Conservation (phyloP, 2,329 filamentous ascomycete genomes). For the Pseudopithomyces chartarum region DNA sequence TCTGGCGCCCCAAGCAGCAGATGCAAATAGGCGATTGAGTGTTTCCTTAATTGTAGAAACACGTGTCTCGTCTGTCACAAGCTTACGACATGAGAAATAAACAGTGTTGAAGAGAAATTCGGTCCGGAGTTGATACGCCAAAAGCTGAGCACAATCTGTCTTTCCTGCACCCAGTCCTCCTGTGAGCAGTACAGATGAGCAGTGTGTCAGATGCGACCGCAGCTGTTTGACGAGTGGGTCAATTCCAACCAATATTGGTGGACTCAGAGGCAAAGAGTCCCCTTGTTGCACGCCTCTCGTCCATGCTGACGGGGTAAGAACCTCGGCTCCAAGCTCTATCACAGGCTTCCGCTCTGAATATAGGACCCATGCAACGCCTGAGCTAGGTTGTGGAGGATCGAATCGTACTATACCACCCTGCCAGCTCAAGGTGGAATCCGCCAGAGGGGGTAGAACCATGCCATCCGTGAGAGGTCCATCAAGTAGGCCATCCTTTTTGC, state of each 20-base stretch:
- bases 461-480: constrained; percentile 89
- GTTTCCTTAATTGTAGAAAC: constrained; percentile 91
- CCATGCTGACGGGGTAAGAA: constrained; percentile 66
- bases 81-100: constrained; percentile 84
- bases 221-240: constrained; percentile 76
- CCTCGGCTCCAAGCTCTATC: constrained; percentile 76
- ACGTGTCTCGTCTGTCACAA: constrained; percentile 89
- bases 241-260: constrained; percentile 78
- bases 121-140: constrained; percentile 74
- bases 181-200: constrained; percentile 87
- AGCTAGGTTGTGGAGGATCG: constrained; percentile 58
- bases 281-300: constrained; percentile 56
- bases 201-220: constrained; percentile 76
- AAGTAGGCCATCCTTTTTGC: constrained; percentile 68
- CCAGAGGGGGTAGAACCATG: constrained; percentile 70
- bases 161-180: constrained; percentile 92
- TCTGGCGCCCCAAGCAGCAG: constrained; percentile 87
- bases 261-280: constrained; percentile 58
- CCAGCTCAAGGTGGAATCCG: constrained; percentile 66
- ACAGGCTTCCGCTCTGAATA: constrained; percentile 75
- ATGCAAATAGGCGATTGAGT: constrained; percentile 80
- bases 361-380: constrained; percentile 68
- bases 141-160: constrained; percentile 75
- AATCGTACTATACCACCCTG: constrained; percentile 84
- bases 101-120: constrained; percentile 79